Base-by-base conservation (phyloP, 73 alveolate genomes). In the Stentor roeselii region DNA sequence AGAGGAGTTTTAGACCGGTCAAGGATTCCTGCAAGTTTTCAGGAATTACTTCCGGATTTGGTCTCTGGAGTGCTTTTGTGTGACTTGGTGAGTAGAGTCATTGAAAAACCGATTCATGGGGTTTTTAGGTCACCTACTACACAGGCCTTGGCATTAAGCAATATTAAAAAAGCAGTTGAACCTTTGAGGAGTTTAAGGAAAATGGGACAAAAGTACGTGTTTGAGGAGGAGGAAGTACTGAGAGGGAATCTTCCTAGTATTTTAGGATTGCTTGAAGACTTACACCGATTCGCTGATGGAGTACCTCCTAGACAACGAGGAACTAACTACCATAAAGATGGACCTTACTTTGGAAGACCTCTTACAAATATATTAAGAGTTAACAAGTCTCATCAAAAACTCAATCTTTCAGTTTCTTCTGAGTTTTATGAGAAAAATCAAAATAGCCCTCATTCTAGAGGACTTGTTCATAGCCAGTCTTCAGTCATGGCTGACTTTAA, bases 211-310 rank as follows among this genome's bases (percentile, higher is more conserved):
- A 91, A 91, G 76, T 91, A 61, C 86, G 90, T 89, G 3, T 91
- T 91, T 90, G 60, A 86, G 3, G 96, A 91, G 75, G 87, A 67
- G 50, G 96, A 91, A 40, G 84, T 91, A 0, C 61, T 50, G 58
- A 83, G 60, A 76, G 96, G 96, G 15, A 59, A 82, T 60, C 15
- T 83, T 11, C 86, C 78, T 82, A 67, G 40, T 1, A 74, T 91
- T 75, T 21, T 91, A 35, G 96, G 96, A 27, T 75, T 91, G 6
- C 86, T 91, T 2, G 96, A 91, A 60, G 96, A 91, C 60, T 21
- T 91, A 34, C 93, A 87, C 40, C 87, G 92, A 74, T 87, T 84
- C 83, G 83, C 78, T 84, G 96, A 91, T 76, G 96, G 96, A 21
- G 60, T 86, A 3, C 85, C 90, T 42, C 90, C 93, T 0, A 83